Evolutionary conservation across 1,284 basidiomycete species (phyloP), one percentile per base, ranked within the genome.

Genomic region (Trichosporon sp.): DNA sequence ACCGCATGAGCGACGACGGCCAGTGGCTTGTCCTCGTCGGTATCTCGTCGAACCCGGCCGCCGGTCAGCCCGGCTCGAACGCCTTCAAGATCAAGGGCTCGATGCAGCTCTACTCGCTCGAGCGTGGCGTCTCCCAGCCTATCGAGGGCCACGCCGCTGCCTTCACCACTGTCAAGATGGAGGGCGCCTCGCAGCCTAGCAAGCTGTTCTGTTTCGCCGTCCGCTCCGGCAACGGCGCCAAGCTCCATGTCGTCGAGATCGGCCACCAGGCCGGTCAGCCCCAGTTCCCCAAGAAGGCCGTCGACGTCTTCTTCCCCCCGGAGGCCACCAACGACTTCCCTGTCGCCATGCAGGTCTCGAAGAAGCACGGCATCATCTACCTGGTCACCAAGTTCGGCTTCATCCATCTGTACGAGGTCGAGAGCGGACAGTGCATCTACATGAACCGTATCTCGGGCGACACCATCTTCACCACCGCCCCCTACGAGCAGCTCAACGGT

Each of bases 401-500:
- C 85, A 98, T 99, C 79, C 97, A 99, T 85, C 88, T 99, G 18
- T 99, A 99, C 85, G 97, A 99, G 84, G 89, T 99, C 75, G 97
- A 99, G 84, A 90, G 92, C n/a, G 97, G 96, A 70, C 91, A 94
- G 65, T 99, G 97, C 86, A 91, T 99, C 76, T 99, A 99, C 87
- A 99, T 99, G 97, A 99, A 99, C 88, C 92, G 97, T 74, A 99
- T 99, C 82, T 97, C 94, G 64, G 96, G 97, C 60, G 97, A 99
- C 85, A 99, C 97, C 63, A 98, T 99, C 83, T 99, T 99, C 83
- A 95, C 98, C 65, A 98, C 97, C 7, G 93, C 95, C 21, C 95
- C 98, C 79, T 94, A 98, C 83, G 95, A 98, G 83, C 88, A 90
- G 31, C 90, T 91, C 13, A 89, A 94, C 80, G 97, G 97, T 85